Percentiles rank a stretch among this genome's conserved stretches.
Conservation (phyloP, 2,329 filamentous ascomycete genomes). For the Paracamarosporium sp. region DNA sequence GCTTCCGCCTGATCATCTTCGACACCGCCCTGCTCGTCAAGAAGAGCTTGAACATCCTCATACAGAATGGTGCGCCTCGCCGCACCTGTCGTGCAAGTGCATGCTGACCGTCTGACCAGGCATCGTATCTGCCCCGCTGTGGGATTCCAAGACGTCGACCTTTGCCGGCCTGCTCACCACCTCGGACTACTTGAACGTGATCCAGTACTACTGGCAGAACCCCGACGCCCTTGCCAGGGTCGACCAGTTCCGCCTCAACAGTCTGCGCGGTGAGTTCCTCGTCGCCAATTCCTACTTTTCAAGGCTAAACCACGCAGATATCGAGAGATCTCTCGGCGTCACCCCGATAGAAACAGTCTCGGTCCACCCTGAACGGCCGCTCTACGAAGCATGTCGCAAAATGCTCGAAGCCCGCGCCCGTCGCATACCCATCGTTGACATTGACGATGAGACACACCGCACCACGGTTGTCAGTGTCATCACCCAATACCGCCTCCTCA, state of each 20-base stretch:
- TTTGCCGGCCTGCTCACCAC: conserved; percentile 95
- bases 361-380: conserved; percentile 86
- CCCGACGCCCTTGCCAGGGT: conserved; percentile 88
- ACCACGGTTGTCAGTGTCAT: conserved; percentile 96
- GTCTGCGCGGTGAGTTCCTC: conserved; percentile 74
- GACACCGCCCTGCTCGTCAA: conserved; percentile 95
- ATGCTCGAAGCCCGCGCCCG: conserved; percentile 95
- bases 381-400: conserved; percentile 93
- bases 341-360: conserved; percentile 92
- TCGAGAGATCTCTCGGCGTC: conserved; percentile 92
- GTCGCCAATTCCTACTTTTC: not conserved
- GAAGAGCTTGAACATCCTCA: conserved; percentile 94
- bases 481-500: conserved; percentile 97
- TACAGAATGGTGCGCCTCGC: conserved; percentile 79
- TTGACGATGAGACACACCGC: conserved; percentile 90
- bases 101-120: conserved; percentile 59
- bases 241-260: conserved; percentile 92
- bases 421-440: conserved; percentile 90
- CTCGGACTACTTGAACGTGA: conserved; percentile 97
- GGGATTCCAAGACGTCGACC: conserved; percentile 91
- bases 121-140: conserved; percentile 95
- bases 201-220: conserved; percentile 98
- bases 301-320: conserved; percentile 65
- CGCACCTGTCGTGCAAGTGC: not conserved
- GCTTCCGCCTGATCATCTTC: conserved; percentile 93